Evolutionary conservation across 441 rosid species (phyloP), one percentile per base, ranked within the genome.

Genomic region (Aleurites moluccanus): DNA sequence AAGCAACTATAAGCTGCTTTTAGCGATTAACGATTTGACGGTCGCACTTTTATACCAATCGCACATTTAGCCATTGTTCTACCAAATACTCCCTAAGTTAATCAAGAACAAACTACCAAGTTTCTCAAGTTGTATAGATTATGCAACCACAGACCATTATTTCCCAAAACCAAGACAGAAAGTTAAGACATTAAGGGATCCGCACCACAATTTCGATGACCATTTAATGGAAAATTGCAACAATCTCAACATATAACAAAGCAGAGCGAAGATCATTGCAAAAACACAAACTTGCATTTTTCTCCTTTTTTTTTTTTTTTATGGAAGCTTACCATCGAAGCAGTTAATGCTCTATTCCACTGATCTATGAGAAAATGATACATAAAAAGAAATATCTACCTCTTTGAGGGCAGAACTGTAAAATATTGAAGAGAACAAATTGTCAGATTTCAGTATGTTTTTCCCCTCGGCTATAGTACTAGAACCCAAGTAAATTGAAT

Each of bases 401-500:
- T 77, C 80, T 78, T 38, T 16, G 25, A 73, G 74, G 67, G 57
- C 64, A 20, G 42, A 66, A 60, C 64, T 33, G 20, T 52, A 18
- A 44, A 52, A 28, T 47, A 63, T 63, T 21, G 27, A 70, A 42
- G 33, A 35, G 28, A 21, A 57, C 64, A 42, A 69, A 74, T 35
- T 16, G 75, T 44, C 49, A 42, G 23, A 66, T 30, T 59, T 40
- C 60, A 55, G 64, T 57, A 42, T 47, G 52, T n/a, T 49, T 62
- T 47, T 67, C 45, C 50, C 62, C 67, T 62, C 64, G 44, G 71
- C 72, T 20, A 42, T 21, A 49, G 56, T 10, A 52, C 28, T 11
- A 63, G 45, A 49, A 76, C 38, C 56, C 47, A 6, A 28, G 47
- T 21, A 76, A 75, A 77, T 69, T 69, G 84, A 82, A 85, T 80